These are phyloP conservation scores for Bacidia gigantensis DNA, from an alignment of 495 filamentous ascomycete genomes.

Conservation along the genomic window DNA sequence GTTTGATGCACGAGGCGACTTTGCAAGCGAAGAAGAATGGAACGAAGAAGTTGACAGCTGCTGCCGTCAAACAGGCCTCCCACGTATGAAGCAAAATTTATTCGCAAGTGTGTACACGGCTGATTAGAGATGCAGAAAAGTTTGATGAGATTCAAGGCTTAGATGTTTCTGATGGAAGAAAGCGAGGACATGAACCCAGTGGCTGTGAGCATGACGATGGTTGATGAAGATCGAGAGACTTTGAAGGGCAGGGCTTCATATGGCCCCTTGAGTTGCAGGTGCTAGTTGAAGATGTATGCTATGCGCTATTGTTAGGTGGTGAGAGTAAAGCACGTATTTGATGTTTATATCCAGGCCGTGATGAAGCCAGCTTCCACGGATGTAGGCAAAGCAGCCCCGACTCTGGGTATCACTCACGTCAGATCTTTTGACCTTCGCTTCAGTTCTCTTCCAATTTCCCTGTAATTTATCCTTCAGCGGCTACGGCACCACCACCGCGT, in stretches of 20 bases:
- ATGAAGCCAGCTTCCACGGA: no score
- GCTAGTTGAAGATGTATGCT: not conserved
- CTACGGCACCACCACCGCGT: constrained; percentile 15
- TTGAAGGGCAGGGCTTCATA: not conserved
- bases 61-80: constrained; percentile 62
- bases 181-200: no score
- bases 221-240: not conserved
- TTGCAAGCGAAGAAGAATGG: constrained; percentile 62
- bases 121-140: constrained; percentile 36
- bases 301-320: not conserved
- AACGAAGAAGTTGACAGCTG: constrained; percentile 58
- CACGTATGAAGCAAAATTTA: constrained; percentile 28
- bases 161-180: constrained; percentile 12
- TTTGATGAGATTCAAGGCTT: constrained; percentile 68
- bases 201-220: not conserved
- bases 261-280: not conserved
- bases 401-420: not conserved
- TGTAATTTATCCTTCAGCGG: constrained; percentile 12
- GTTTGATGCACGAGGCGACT: constrained; percentile 70
- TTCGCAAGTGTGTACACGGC: not conserved
- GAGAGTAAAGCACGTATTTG: not conserved
- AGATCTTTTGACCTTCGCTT: not conserved
- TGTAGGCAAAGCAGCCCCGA: not conserved
- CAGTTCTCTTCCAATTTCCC: not conserved
- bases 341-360: not conserved